Evolutionary conservation across 371 early-diverging fungal genomes (phyloP).

Genomic region (Syncephalis fuscata): DNA sequence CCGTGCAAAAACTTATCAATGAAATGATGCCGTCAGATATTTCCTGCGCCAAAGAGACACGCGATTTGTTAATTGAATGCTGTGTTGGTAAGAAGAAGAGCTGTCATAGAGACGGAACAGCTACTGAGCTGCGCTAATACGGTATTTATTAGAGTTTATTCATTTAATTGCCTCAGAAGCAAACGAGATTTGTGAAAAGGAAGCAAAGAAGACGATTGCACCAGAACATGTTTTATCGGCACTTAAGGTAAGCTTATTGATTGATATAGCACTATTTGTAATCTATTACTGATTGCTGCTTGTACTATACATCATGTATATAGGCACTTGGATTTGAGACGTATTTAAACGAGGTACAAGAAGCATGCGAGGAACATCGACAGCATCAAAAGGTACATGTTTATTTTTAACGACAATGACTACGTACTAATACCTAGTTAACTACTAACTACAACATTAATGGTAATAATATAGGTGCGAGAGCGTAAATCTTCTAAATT

Average conservation of each 20-base stretch:
- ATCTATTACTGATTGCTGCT: not conserved
- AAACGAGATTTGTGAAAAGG: conserved; percentile 95
- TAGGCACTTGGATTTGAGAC: conserved; percentile 81
- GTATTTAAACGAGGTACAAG: conserved; percentile 78
- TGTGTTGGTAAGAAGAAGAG: conserved; percentile 57
- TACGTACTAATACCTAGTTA: too few species aligned
- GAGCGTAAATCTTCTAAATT: conserved; percentile 74
- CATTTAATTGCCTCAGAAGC: conserved; percentile 88
- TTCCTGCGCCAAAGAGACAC: conserved; percentile 85
- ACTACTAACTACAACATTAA: not conserved
- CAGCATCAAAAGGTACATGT: conserved; percentile 60
- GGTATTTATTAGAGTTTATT: conserved; percentile 58
- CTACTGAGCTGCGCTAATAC: not conserved
- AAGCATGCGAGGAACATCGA: conserved; percentile 78
- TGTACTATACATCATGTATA: not conserved
- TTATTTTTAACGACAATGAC: not conserved
- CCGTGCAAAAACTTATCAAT: conserved; percentile 92
- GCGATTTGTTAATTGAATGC: conserved; percentile 85
- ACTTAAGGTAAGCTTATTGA: conserved; percentile 46
- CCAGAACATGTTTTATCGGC: conserved; percentile 93
- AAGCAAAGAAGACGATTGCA: conserved; percentile 94
- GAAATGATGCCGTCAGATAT: conserved; percentile 86
- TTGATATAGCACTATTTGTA: too few species aligned
- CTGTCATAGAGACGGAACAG: not conserved
- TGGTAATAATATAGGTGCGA: conserved; percentile 52